phyloP scores from a whole-genome alignment of 83 land plant genomes.

The Thuja plicata region DNA sequence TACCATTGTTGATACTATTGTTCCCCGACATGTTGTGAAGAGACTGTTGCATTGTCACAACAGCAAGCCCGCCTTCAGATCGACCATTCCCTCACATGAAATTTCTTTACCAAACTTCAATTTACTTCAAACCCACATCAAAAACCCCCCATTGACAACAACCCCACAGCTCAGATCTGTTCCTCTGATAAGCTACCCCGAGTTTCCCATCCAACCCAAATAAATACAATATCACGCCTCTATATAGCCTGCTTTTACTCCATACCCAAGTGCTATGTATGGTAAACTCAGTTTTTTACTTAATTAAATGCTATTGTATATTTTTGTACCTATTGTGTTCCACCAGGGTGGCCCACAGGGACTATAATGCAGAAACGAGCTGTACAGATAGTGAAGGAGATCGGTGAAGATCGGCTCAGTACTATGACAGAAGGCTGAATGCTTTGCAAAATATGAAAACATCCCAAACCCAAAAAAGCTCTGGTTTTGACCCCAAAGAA shows the following conservation, averaged over 20 bases:
- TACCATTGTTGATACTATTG: conserved; percentile 29
- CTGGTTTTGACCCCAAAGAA: conserved; percentile 7
- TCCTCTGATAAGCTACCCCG: neutral
- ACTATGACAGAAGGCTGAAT: neutral
- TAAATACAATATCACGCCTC: neutral
- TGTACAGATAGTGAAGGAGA: conserved; percentile 13
- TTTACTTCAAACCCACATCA: neutral
- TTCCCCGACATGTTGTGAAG: neutral
- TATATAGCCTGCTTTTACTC: neutral
- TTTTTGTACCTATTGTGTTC: neutral
- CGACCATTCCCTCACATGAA: conserved; percentile 9
- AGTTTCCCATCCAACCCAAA: neutral
- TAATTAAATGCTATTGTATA: neutral
- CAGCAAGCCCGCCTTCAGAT: conserved; percentile 12
- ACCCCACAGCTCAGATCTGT: neutral
- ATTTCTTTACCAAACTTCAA: neutral
- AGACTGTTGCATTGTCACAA: conserved; percentile 6
- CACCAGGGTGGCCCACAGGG: neutral
- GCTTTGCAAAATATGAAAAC: neutral
- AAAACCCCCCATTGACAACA: neutral
- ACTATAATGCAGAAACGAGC: conserved; percentile 5
- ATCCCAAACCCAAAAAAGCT: neutral
- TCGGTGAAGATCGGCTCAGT: neutral
- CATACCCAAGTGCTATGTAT: neutral
- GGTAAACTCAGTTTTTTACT: neutral